Evolutionary conservation across 345 rosid genomes (phyloP).

Genomic region (Mallotus nudiflorus): DNA sequence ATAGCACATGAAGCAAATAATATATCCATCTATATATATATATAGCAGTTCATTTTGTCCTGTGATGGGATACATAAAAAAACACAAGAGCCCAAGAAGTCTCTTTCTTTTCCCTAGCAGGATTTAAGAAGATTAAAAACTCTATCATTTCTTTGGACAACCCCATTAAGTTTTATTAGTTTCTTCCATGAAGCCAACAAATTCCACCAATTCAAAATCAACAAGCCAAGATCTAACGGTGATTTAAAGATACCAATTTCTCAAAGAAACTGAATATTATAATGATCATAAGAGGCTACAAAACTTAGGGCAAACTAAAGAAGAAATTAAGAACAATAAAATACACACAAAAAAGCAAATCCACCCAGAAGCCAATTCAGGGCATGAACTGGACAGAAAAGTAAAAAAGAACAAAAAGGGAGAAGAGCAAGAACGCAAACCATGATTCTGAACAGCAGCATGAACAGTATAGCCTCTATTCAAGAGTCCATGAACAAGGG

Average conservation of each 20-base stretch:
- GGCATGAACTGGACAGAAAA: too few species aligned
- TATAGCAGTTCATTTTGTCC: neutral
- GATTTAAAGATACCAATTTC: too few species aligned
- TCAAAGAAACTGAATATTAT: too few species aligned
- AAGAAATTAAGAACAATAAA: neutral
- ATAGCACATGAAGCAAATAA: neutral
- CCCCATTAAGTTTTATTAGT: neutral
- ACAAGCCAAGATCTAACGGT: neutral
- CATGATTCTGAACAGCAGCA: constrained; percentile 51
- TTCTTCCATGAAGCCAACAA: neutral
- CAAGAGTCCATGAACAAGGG: constrained; percentile 46
- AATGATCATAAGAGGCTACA: too few species aligned
- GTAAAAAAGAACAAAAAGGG: neutral
- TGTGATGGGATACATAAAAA: neutral
- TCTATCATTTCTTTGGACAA: neutral
- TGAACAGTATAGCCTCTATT: constrained; percentile 59
- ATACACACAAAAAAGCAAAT: neutral
- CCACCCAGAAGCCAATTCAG: neutral
- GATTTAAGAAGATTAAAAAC: neutral
- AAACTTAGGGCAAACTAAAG: constrained; percentile 1
- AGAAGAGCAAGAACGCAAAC: constrained; percentile 8
- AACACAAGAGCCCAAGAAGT: neutral
- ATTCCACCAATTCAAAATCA: neutral
- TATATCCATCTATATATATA: neutral
- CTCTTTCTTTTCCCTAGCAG: neutral